Conservation (phyloP, 805 yeast species). For the Pichia cabralensis region DNA sequence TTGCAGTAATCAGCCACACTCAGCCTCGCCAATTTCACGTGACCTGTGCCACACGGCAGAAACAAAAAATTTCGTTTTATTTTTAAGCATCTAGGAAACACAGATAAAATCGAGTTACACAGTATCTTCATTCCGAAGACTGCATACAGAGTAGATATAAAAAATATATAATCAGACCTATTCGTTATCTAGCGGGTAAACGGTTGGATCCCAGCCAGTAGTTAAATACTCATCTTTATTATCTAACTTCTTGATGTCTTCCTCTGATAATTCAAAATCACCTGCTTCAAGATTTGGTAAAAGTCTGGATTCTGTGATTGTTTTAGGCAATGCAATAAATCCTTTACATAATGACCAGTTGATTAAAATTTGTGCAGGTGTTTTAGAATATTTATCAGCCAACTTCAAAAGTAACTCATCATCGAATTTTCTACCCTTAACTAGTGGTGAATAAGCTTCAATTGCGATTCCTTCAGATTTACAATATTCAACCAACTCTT, state of each 20-base stretch:
- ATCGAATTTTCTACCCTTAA: conserved; percentile 37
- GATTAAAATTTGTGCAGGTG: conserved; percentile 50
- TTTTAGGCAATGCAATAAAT: conserved; percentile 31
- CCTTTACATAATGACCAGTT: conserved; percentile 63
- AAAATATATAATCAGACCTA: too few relatives aligned
- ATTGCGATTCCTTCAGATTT: conserved; percentile 34
- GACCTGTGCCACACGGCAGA: too few relatives aligned
- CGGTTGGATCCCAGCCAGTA: conserved; percentile 19
- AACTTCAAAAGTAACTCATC: conserved; percentile 34
- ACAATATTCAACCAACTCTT: conserved; percentile 35
- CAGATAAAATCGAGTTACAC: too few relatives aligned
- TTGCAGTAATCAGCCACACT: too few relatives aligned
- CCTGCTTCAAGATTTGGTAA: conserved; percentile 30
- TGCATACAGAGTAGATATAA: too few relatives aligned
- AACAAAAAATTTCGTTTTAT: too few relatives aligned
- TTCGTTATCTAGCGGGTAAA: conserved; percentile 15
- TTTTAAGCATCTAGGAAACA: too few relatives aligned
- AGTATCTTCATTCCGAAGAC: too few relatives aligned
- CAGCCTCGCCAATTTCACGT: too few relatives aligned
- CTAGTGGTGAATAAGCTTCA: conserved; percentile 59
- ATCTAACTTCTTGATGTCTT: conserved; percentile 27
- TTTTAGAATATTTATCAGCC: conserved; percentile 36
- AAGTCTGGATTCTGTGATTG: conserved; percentile 24
- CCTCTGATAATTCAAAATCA: conserved; percentile 30
- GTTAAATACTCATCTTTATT: conserved; percentile 24